These are phyloP conservation scores for Salix viminalis DNA, from an alignment of 345 rosid species.

Conservation along the genomic window DNA sequence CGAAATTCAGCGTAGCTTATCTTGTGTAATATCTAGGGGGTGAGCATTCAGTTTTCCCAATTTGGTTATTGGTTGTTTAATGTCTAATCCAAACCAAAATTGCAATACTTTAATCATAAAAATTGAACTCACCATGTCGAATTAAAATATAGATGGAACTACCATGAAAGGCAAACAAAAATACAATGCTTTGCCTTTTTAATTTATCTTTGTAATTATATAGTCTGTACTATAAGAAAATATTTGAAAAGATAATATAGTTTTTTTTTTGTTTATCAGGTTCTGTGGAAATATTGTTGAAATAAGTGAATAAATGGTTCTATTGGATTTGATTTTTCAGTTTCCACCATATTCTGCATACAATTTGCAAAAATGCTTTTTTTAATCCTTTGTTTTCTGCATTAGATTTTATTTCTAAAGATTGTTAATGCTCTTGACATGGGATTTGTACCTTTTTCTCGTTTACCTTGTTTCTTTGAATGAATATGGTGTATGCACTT, in stretches of 20 bases:
- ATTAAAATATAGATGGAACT: no score
- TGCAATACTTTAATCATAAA: no score
- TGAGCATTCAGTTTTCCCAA: background rate
- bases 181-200: background rate
- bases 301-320: background rate
- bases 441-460: background rate
- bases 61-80: no score
- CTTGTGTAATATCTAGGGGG: background rate
- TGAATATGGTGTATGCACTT: background rate
- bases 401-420: conserved; percentile 2
- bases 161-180: no score
- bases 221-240: background rate
- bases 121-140: no score
- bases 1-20: background rate
- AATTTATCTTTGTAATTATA: background rate
- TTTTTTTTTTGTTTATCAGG: background rate
- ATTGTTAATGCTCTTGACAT: background rate
- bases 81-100: no score
- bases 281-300: background rate
- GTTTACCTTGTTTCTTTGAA: background rate
- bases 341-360: background rate
- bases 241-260: no score
- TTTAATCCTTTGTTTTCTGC: background rate
- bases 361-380: background rate
- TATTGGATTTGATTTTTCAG: background rate